These are phyloP conservation scores for Cladosporium phlei DNA, from an alignment of 2,329 filamentous ascomycete species.

Conservation along the genomic window DNA sequence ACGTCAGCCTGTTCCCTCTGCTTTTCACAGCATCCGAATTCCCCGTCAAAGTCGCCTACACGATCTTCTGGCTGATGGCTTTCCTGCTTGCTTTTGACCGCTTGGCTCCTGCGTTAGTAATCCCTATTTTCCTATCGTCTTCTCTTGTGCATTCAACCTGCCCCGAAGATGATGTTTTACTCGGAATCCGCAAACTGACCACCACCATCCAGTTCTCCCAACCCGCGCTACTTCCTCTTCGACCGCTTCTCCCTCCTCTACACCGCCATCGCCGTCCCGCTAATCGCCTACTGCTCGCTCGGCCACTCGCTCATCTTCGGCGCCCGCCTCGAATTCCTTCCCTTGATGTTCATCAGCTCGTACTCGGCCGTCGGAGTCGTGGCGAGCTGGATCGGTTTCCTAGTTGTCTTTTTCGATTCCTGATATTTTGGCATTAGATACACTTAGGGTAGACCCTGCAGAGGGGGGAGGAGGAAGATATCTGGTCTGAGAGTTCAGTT, in stretches of 20 bases:
- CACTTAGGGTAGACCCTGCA: no score
- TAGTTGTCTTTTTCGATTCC: constrained; percentile 75
- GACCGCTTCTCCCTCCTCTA: constrained; percentile 89
- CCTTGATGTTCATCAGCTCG: constrained; percentile 93
- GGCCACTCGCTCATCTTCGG: constrained; percentile 81
- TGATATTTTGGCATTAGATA: constrained; percentile 14
- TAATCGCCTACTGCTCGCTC: constrained; percentile 84
- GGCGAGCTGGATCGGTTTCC: constrained; percentile 90
- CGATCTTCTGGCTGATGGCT: constrained; percentile 80
- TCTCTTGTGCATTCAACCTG: not conserved
- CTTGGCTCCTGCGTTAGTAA: constrained; percentile 67
- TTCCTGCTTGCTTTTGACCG: constrained; percentile 85
- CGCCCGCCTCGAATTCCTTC: constrained; percentile 78
- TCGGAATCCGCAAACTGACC: not conserved
- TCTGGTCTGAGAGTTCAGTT: no score
- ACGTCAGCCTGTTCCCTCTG: constrained; percentile 91
- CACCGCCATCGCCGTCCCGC: constrained; percentile 79
- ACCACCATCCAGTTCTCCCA: constrained; percentile 51
- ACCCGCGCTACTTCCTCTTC: constrained; percentile 78
- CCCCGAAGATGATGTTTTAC: no score
- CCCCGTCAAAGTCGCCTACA: constrained; percentile 89
- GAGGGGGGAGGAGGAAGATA: no score
- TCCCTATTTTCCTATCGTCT: not conserved
- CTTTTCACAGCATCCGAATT: constrained; percentile 91
- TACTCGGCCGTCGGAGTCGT: constrained; percentile 94